Percentiles rank a stretch among this genome's conserved stretches.
These are phyloP conservation scores for Ascobolus immersus DNA, from an alignment of 495 filamentous ascomycete genomes.

Conservation along the genomic window DNA sequence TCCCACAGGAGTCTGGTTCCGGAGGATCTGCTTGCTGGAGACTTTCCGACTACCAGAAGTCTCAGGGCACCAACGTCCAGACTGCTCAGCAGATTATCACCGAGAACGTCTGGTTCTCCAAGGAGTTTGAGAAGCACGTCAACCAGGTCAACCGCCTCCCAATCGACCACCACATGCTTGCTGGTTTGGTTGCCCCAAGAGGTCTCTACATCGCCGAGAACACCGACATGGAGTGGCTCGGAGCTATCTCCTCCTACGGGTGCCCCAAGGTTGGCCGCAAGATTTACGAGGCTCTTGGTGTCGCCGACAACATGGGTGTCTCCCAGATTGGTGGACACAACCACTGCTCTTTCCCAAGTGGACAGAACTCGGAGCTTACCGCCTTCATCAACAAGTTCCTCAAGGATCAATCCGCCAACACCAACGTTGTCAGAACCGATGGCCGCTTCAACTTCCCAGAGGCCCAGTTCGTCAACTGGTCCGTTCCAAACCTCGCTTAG, in stretches of 20 bases:
- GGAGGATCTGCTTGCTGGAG: constrained; percentile 27
- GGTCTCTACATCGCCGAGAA: constrained; percentile 22
- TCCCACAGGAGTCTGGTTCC: constrained; percentile 25
- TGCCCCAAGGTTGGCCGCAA: constrained; percentile 18
- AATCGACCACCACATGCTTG: constrained; percentile 21
- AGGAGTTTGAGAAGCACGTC: constrained; percentile 15
- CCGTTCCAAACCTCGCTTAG: constrained; percentile 12
- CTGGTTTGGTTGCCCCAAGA: constrained; percentile 20
- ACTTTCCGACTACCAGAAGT: constrained; percentile 18
- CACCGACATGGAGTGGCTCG: constrained; percentile 21
- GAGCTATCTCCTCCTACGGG: constrained; percentile 19
- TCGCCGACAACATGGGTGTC: constrained; percentile 16
- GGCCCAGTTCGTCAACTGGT: constrained; percentile 18
- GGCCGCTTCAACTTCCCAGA: constrained; percentile 10
- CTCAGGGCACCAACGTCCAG: constrained; percentile 20
- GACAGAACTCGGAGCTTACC: constrained; percentile 17
- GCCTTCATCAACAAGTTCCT: constrained; percentile 21
- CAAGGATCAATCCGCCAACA: constrained; percentile 11
- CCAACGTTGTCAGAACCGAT: constrained; percentile 17
- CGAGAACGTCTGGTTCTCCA: constrained; percentile 25
- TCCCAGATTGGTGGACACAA: constrained; percentile 16
- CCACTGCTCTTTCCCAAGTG: constrained; percentile 20
- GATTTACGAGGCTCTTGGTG: constrained; percentile 17
- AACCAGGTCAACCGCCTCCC: constrained; percentile 13
- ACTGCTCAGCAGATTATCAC: constrained; percentile 22